Base-by-base conservation (phyloP, 176 grass and related monocot species). In the Paspalum notatum region DNA sequence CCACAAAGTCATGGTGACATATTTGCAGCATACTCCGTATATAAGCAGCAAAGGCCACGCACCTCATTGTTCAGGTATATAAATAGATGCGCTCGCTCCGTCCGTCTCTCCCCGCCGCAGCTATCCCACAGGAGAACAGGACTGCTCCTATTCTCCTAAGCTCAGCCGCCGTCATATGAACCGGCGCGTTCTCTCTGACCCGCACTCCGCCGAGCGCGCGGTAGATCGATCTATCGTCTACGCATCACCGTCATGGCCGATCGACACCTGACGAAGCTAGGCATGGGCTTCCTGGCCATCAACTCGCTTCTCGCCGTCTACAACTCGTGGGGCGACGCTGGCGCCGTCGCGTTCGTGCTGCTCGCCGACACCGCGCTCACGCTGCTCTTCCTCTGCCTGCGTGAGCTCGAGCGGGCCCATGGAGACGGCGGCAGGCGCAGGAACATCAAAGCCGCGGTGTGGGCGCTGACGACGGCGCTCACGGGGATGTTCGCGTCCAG, bases 381-480 rank as follows among this genome's bases (percentile, higher is more conserved):
- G 18, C 65, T 68, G 1, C 65, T 68, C 3, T 66, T 66, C 63
- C 16, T 43, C 63, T 66, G 32, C 38, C 63, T 66, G 13, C 63
- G 27, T 5, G 16, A 2, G 38, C 43, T 66, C 17, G 63, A 66
- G 32, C 63, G 63, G 12, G 64, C 0, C 55, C 7, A 2, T 8
- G 13, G 16, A 13, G 26, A 11, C 43, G 8, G 42, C 42, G 42
- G 42, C 7, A 24, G 27, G 61, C 54, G n/a, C 20, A 18, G 58
- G 12, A 66, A 12, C 17, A 58, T 39, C 39, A 83, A 83, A 50
- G 46, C 20, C 1, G 57, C 59, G 1, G 43, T 65, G 0, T 83
- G 81, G 81, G 17, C 17, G 2, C 72, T 83, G 3, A 43, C 42
- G 8, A 75, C 71, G 24, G 3, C 53, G 57, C 81, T 75, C 27